Conservation (phyloP, 2,329 filamentous ascomycete genomes). For the Diplocarpon rosae region DNA sequence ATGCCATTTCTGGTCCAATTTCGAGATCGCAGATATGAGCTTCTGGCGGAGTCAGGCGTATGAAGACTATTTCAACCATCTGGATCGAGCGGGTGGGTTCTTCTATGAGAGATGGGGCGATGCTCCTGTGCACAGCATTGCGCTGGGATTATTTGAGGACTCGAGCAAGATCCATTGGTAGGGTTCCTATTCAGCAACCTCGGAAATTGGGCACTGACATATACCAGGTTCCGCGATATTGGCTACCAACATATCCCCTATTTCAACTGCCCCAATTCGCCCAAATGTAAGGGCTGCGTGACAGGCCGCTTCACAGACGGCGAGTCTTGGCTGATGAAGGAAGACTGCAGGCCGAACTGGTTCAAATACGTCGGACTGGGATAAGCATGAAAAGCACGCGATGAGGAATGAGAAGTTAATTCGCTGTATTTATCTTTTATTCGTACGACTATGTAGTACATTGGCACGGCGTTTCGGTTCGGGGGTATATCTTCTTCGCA, state of each 20-base stretch:
- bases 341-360: conserved; percentile 93
- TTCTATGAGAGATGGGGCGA: conserved; percentile 99
- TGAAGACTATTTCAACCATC: conserved; percentile 90
- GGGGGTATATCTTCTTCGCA: background rate
- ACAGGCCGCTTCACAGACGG: conserved; percentile 83
- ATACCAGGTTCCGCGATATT: conserved; percentile 87
- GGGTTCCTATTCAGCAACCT: conserved; percentile 22
- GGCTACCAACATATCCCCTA: conserved; percentile 98
- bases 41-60: conserved; percentile 90
- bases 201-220: background rate
- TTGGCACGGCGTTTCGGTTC: conserved; percentile 13
- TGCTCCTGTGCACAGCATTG: conserved; percentile 92
- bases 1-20: conserved; percentile 99
- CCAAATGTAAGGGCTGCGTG: conserved; percentile 83
- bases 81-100: conserved; percentile 90
- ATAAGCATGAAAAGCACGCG: conserved; percentile 29
- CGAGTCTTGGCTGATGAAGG: conserved; percentile 70
- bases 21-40: conserved; percentile 86
- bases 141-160: conserved; percentile 85
- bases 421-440: conserved; percentile 5
- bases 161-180: conserved; percentile 86
- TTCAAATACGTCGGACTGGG: conserved; percentile 88
- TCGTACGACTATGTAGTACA: conserved; percentile 5
- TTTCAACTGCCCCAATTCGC: conserved; percentile 96
- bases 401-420: background rate